Evolutionary conservation across 176 grass and related monocot genomes (phyloP), one percentile per base, ranked within the genome.

Genomic region (Paspalum vaginatum): DNA sequence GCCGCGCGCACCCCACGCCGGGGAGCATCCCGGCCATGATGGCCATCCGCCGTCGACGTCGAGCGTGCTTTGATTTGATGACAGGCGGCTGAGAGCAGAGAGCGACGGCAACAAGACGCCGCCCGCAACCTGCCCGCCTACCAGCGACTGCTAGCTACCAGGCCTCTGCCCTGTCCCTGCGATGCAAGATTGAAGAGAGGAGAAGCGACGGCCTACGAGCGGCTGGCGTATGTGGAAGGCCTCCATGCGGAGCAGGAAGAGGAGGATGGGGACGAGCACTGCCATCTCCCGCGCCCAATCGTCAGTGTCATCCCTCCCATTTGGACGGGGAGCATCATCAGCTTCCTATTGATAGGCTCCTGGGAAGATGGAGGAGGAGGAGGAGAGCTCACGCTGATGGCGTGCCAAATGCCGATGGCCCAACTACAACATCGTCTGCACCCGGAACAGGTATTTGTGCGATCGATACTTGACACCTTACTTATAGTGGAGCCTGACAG

Each of bases 1-100:
- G 79, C 67, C 95, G 74, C 1, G 92, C 92, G 47, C 66, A 89
- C 77, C 92, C 87, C 8, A 92, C 95, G 56, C 92, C 92, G 3
- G 95, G 89, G 20, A 98, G 83, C 80, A 98, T 98, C 43, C 92
- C 91, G 41, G 92, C 95, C 87, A 97, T 93, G 70, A 87, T 53
- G 8, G 72, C 85, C 59, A 94, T 40, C 58, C 42, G 20, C 51
- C 57, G 42, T 20, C 66, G 32, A 5, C 27, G 44, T 18, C 45
- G 13, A 54, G 5, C 9, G 63, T 5, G 15, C 46, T 18, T 9
- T 6, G 32, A 20, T 18, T 9, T 6, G 32, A 20, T 26, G 6
- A 7, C 32, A 8, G 2, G 11, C 54, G 54, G 9, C 55, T 22
- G n/a, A 21, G 53, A n/a, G 8, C 20, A 2, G 11, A 9, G 1